Conservation (phyloP, 2,329 filamentous ascomycete species). For the Colletotrichum paranaense region DNA sequence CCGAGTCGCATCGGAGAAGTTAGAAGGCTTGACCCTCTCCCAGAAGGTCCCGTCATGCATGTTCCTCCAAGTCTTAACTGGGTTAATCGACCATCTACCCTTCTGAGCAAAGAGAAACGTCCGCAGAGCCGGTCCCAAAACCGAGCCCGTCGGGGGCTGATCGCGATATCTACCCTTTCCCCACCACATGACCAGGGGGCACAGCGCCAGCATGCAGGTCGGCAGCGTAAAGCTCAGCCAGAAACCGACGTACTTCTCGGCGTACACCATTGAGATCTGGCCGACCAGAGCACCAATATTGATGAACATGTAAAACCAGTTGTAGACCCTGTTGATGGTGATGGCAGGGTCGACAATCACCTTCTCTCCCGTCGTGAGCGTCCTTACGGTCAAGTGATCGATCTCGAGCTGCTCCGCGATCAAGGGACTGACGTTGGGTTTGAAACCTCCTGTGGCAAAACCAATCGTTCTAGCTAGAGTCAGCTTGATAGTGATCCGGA, state of each 20-base stretch:
- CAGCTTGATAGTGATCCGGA: background rate
- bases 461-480: conserved; percentile 47
- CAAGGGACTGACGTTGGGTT: conserved; percentile 76
- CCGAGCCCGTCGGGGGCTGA: conserved; percentile 72
- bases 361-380: conserved; percentile 65
- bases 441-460: conserved; percentile 80
- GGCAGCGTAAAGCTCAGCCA: conserved; percentile 78
- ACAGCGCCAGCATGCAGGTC: conserved; percentile 71
- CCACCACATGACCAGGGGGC: conserved; percentile 71
- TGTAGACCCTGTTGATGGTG: conserved; percentile 72
- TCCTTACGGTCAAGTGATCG: conserved; percentile 64
- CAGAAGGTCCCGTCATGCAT: conserved; percentile 70
- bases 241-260: conserved; percentile 80
- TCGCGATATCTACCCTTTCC: conserved; percentile 69
- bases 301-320: conserved; percentile 79
- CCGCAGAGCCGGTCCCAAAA: conserved; percentile 72
- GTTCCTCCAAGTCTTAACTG: conserved; percentile 67
- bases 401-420: conserved; percentile 74
- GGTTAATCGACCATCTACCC: conserved; percentile 77
- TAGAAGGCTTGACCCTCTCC: conserved; percentile 76
- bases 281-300: conserved; percentile 75
- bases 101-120: conserved; percentile 73
- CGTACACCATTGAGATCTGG: conserved; percentile 76
- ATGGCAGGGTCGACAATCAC: conserved; percentile 74
- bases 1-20: conserved; percentile 63